Conservation (phyloP, 345 rosid genomes). For the Cardamine chenopodiifolia region DNA sequence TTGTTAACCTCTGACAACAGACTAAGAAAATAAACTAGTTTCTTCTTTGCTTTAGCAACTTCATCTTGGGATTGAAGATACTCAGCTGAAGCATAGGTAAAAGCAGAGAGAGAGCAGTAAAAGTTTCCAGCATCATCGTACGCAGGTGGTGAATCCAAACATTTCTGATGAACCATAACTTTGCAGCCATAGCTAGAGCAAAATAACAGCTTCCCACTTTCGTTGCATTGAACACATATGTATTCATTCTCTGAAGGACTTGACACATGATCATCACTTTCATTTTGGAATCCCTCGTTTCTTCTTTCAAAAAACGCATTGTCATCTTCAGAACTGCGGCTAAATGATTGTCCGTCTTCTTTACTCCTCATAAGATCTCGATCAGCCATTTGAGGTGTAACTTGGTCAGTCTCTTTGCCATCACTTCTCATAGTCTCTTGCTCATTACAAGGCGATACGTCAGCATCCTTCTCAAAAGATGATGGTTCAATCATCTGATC, state of each 20-base stretch:
- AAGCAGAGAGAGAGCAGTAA: slow-evolving; percentile 57
- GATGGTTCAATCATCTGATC: slow-evolving; percentile 33
- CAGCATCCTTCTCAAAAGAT: slow-evolving; percentile 14
- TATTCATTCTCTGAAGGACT: slow-evolving; percentile 25
- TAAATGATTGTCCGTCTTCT: not conserved
- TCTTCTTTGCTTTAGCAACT: slow-evolving; percentile 29
- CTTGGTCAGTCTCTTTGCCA: slow-evolving; percentile 18
- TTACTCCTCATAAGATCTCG: not conserved
- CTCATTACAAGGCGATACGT: slow-evolving; percentile 3
- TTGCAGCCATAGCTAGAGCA: slow-evolving; percentile 52
- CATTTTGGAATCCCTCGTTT: not conserved
- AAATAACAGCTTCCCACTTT: slow-evolving; percentile 46
- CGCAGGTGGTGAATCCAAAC: slow-evolving; percentile 36
- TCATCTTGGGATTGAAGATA: slow-evolving; percentile 29
- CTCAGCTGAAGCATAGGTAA: slow-evolving; percentile 9
- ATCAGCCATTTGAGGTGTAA: not conserved
- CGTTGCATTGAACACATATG: slow-evolving; percentile 31
- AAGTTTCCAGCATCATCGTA: slow-evolving; percentile 55
- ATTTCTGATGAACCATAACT: slow-evolving; percentile 50
- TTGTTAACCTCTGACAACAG: slow-evolving; percentile 27
- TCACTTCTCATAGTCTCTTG: slow-evolving; percentile 9
- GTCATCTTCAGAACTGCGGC: not conserved
- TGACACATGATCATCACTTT: slow-evolving; percentile 3
- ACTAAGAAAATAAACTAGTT: slow-evolving; percentile 29
- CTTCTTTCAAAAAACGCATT: slow-evolving; percentile 4